These are phyloP conservation scores for Aspergillus fumigatiaffinis DNA, from an alignment of 2,329 filamentous ascomycete species.

Conservation along the genomic window DNA sequence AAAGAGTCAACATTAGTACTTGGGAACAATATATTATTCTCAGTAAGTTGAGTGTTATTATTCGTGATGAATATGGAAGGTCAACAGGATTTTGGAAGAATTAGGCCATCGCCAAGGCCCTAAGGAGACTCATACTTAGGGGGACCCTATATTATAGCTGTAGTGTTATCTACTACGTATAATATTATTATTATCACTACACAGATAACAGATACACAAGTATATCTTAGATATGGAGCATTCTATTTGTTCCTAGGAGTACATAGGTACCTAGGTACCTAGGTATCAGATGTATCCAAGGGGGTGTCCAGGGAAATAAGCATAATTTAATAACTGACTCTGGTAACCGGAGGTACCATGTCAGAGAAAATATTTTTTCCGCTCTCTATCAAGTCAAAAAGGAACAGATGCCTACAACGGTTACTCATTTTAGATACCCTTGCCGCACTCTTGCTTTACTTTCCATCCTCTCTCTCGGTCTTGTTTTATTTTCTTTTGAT, in stretches of 20 bases:
- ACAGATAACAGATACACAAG: neutral
- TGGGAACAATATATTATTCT: neutral
- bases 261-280: neutral
- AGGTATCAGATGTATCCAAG: neutral
- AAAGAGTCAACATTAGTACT: neutral
- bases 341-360: too few species aligned
- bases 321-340: neutral
- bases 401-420: neutral
- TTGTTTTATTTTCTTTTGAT: neutral
- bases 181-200: conserved; percentile 1
- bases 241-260: neutral
- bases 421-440: neutral
- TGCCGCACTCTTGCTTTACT: neutral
- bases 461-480: neutral
- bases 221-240: neutral
- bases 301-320: neutral
- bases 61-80: neutral
- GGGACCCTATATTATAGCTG: neutral
- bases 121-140: neutral
- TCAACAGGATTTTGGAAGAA: neutral
- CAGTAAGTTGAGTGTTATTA: neutral
- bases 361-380: neutral
- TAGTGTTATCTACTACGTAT: conserved; percentile 1
- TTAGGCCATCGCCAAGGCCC: neutral
- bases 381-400: neutral